These are phyloP conservation scores for Elasticomyces elasticus DNA, from an alignment of 495 filamentous ascomycete species.

Conservation along the genomic window DNA sequence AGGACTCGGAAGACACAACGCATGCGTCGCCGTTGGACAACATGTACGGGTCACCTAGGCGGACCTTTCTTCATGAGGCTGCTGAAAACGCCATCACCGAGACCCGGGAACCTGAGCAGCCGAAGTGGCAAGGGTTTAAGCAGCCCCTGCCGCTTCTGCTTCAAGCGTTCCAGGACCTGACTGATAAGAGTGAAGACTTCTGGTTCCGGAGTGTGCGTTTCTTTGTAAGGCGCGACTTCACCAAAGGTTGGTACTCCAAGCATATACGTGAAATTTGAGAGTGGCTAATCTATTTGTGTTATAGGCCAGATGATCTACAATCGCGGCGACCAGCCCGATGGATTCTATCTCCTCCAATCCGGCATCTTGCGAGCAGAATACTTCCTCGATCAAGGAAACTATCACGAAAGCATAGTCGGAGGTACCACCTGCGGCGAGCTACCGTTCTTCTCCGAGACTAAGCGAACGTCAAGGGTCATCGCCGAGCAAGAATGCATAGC, in stretches of 20 bases:
- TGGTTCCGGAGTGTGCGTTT: conserved; percentile 72
- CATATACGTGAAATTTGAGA: too few relatives aligned
- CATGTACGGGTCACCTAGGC: conserved; percentile 67
- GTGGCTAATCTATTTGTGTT: neutral
- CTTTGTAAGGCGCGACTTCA: conserved; percentile 57
- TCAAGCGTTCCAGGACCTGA: conserved; percentile 82
- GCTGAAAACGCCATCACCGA: conserved; percentile 43
- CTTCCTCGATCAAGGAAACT: conserved; percentile 74
- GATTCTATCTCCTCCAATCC: conserved; percentile 84
- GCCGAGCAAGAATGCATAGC: conserved; percentile 71
- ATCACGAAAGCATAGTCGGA: conserved; percentile 84
- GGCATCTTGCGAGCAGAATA: conserved; percentile 87
- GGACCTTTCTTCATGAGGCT: conserved; percentile 63
- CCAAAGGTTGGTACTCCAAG: conserved; percentile 33
- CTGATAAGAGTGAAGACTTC: conserved; percentile 79
- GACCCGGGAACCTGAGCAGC: conserved; percentile 32
- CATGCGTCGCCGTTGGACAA: conserved; percentile 35
- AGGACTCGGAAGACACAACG: neutral
- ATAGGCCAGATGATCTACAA: conserved; percentile 58
- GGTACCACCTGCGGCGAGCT: conserved; percentile 93
- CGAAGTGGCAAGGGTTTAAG: conserved; percentile 69
- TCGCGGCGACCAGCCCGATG: conserved; percentile 41
- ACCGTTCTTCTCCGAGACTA: conserved; percentile 87
- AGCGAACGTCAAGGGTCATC: conserved; percentile 73
- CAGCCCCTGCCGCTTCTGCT: conserved; percentile 85